Evolutionary conservation across 2,329 filamentous ascomycete genomes (phyloP).

Genomic region (Ambrosiella beaveri): DNA sequence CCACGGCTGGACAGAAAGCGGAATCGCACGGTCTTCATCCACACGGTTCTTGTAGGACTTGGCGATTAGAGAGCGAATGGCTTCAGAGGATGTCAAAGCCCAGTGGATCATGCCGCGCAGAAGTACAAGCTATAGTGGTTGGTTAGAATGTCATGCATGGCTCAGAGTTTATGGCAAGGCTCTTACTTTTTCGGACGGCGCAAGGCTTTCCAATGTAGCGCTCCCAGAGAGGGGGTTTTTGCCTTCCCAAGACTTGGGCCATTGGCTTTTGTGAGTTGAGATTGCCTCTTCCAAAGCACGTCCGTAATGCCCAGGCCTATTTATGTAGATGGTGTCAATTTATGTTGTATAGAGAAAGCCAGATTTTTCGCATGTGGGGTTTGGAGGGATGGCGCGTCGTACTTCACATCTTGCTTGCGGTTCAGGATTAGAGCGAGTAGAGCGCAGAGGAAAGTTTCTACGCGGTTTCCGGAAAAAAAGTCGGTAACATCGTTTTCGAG

Average conservation of each 20-base stretch:
- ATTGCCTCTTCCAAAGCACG: conserved; percentile 90
- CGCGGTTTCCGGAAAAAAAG: conserved; percentile 60
- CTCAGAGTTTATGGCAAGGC: neutral
- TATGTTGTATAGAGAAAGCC: too few species aligned
- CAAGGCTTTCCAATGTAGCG: conserved; percentile 67
- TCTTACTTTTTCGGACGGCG: conserved; percentile 60
- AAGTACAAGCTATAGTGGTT: conserved; percentile 50
- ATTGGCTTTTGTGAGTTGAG: conserved; percentile 68
- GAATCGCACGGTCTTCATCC: conserved; percentile 64
- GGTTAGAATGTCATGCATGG: neutral
- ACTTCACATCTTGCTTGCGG: conserved; percentile 98
- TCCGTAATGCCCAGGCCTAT: conserved; percentile 77
- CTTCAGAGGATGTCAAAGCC: conserved; percentile 77
- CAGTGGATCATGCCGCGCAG: conserved; percentile 73
- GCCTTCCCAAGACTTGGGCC: conserved; percentile 68
- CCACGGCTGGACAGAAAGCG: conserved; percentile 80
- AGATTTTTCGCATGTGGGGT: neutral
- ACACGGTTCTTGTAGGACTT: conserved; percentile 77
- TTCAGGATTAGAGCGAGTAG: conserved; percentile 78
- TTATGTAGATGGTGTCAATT: conserved; percentile 11
- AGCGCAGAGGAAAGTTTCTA: conserved; percentile 78
- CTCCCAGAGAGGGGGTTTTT: conserved; percentile 70
- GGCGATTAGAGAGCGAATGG: conserved; percentile 63
- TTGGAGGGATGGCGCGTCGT: conserved; percentile 23
- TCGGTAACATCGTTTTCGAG: conserved; percentile 75